These are phyloP conservation scores for Mitragyna speciosa DNA, from an alignment of 257 asterid species.

Conservation along the genomic window DNA sequence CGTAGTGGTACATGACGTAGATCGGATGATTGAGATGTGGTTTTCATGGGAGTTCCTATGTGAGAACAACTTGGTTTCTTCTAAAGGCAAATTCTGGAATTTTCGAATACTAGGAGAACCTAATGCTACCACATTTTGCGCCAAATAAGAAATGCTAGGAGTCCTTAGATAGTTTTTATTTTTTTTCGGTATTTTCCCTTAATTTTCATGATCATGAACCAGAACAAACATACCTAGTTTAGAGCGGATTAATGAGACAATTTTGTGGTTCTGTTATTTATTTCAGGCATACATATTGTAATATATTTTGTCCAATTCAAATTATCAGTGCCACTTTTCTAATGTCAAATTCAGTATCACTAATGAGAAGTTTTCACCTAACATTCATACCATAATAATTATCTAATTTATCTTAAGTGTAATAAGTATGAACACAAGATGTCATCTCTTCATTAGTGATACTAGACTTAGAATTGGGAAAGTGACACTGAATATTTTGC, in stretches of 20 bases:
- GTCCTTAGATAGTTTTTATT: background rate
- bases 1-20: conserved; percentile 67
- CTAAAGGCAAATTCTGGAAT: conserved; percentile 82
- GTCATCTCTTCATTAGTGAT: too few relatives aligned
- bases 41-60: conserved; percentile 88
- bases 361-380: too few relatives aligned
- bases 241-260: background rate
- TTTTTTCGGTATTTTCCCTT: background rate
- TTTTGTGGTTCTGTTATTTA: background rate
- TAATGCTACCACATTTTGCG: conserved; percentile 58
- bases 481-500: too few relatives aligned
- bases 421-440: too few relatives aligned
- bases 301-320: too few relatives aligned
- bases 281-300: background rate
- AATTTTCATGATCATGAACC: background rate
- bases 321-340: too few relatives aligned
- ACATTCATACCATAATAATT: too few relatives aligned
- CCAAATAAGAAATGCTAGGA: conserved; percentile 2
- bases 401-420: too few relatives aligned
- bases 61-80: conserved; percentile 64
- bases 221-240: background rate
- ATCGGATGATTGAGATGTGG: conserved; percentile 85
- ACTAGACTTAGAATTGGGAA: too few relatives aligned
- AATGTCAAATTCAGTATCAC: too few relatives aligned
- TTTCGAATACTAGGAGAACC: conserved; percentile 36